phyloP scores from a whole-genome alignment of 441 rosid species.

The Viola pubescens region DNA sequence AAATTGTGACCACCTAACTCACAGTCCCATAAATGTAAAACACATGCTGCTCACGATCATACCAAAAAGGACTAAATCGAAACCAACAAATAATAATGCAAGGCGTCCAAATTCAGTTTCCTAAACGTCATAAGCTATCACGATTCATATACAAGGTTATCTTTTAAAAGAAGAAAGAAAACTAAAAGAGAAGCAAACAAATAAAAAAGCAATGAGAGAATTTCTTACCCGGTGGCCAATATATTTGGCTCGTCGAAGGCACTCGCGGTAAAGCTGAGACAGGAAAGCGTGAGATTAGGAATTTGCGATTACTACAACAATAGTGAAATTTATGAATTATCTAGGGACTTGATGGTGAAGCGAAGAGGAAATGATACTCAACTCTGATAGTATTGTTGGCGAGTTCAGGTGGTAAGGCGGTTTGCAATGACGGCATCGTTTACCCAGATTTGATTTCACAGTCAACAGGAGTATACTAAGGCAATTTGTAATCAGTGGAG shows the following conservation, averaged over 20 bases:
- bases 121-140: background rate
- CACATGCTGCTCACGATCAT: background rate
- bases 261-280: constrained; percentile 81
- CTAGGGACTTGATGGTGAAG: background rate
- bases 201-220: background rate
- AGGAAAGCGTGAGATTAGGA: background rate
- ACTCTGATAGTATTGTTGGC: constrained; percentile 86
- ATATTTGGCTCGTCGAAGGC: constrained; percentile 89
- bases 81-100: background rate
- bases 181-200: too few relatives aligned
- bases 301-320: background rate
- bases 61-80: background rate
- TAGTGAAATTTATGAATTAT: background rate
- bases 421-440: constrained; percentile 70
- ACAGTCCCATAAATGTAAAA: background rate
- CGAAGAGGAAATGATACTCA: constrained; percentile 19
- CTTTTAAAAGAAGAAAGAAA: background rate
- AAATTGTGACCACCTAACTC: constrained; percentile 8
- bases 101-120: background rate
- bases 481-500: too few relatives aligned
- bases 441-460: background rate
- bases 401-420: constrained; percentile 85
- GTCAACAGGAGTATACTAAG: background rate
- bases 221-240: constrained; percentile 60
- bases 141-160: background rate